Base-by-base conservation (phyloP, 1,284 basidiomycete species). In the Tylopilus sp. region DNA sequence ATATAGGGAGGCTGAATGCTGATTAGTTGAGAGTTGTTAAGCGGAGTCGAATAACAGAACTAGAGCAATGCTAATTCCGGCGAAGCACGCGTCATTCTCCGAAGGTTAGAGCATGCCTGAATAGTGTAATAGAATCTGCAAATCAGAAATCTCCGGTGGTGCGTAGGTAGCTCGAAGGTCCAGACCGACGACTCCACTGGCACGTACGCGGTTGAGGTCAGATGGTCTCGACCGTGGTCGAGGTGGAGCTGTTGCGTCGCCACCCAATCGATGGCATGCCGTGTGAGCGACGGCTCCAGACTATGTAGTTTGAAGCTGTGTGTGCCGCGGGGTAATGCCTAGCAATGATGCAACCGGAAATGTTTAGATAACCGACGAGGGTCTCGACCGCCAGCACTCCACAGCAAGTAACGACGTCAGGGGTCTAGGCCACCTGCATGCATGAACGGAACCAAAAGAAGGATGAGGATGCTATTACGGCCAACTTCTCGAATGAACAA, bases 301-400 rank as follows among this genome's bases (percentile, higher is more conserved):
- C 63, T 6, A 53, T 32, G 44, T 29, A 29, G 29, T 33, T 7
- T 44, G 57, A 15, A 63, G 73, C 64, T 62, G 64, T 63, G 29
- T 29, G 60, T 49, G 41, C 49, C 57, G 29, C 53, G 16, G 24
- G 26, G 51, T 6, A 18, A n/a, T 49, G 22, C 47, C 47, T 49
- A 13, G 47, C 18, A 44, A 32, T 5, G 10, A 9, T 15, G 65
- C 19, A 44, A 53, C 29, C 29, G 29, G 29, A 29, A 29, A 29
- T 29, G 29, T 29, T 36, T 19, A 32, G 9, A 39, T 33, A 60
- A 56, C 24, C 26, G 52, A 38, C 53, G 49, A 53, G 58, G 60
- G 67, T 33, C 71, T 72, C 44, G 72, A 70, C 59, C 67, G 58
- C 51, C 16, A 26, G 53, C 24, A 15, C 24, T 36, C 53, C 7